Base-by-base conservation (phyloP, 306 rosid genomes). In the Fagus sylvatica region DNA sequence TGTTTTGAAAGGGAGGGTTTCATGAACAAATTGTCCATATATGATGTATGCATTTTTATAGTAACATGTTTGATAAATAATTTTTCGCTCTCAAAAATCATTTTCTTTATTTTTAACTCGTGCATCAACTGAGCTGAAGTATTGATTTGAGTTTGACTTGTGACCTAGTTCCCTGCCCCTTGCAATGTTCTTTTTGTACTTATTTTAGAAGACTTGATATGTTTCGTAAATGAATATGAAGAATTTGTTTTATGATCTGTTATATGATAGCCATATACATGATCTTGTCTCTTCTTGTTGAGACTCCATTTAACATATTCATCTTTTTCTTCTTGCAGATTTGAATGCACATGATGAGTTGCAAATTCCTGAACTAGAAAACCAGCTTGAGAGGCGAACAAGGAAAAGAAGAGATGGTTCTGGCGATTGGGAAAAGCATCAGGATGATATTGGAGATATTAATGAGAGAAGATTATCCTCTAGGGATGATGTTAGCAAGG, bases 351-450 rank as follows among this genome's bases (percentile, higher is more conserved):
- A 74, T 32, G 91, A 80, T 53, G 93, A 91, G 55, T 78, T 91
- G 81, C 91, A 74, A 80, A 90, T 89, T 80, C 90, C 93, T 78
- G 95, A 92, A 74, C 84, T 69, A 56, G 97, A 90, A 81, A 87
- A 71, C 78, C 96, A 89, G 74, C 85, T 84, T 79, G 98, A 96
- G 76, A 85, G 74, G 74, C 85, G 89, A 72, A 80, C 43, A 71
- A 91, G 91, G 88, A 96, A 87, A 87, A 88, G 85, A 85, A 86
- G 89, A 80, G 97, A 89, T 66, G 92, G 84, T 53, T 83, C 86
- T 74, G 76, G 80, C 73, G 97, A 87, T 80, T 89, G 80, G 59
- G 90, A 81, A 69, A 90, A 88, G 81, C 90, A 84, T 78, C 88
- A 78, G 61, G 98, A 87, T 76, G 93, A 87, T 78, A 53, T 37